These are phyloP conservation scores for Carex littledalei DNA, from an alignment of 176 grass and related monocot species.

Conservation along the genomic window DNA sequence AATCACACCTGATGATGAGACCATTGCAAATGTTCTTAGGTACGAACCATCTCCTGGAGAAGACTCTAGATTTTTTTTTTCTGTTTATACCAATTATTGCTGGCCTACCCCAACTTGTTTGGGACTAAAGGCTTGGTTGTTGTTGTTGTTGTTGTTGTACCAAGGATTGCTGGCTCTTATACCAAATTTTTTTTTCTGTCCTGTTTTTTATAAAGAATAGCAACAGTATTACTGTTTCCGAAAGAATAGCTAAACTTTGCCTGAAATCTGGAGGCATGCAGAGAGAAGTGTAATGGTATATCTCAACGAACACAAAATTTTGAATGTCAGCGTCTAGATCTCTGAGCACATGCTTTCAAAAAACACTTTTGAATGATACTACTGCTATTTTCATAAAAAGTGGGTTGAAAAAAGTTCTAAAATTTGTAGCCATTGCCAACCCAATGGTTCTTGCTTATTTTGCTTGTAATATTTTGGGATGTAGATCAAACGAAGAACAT, in stretches of 20 bases:
- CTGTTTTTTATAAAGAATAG: neutral
- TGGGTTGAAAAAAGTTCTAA: neutral
- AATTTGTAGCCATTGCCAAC: neutral
- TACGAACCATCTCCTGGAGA: conserved; percentile 24
- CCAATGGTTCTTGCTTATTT: neutral
- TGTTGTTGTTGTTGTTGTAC: too few species aligned
- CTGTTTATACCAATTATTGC: neutral
- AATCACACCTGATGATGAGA: conserved; percentile 89
- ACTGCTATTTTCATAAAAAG: neutral
- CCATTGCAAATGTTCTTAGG: conserved; percentile 84
- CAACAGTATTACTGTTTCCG: neutral
- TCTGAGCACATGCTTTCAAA: neutral
- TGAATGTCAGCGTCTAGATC: neutral
- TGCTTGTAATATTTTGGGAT: conserved; percentile 2
- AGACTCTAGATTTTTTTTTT: neutral
- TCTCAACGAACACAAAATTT: neutral
- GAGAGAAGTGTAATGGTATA: neutral
- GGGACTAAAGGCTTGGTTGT: too few species aligned
- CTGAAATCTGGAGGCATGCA: neutral
- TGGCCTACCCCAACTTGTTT: too few species aligned
- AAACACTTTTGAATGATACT: neutral
- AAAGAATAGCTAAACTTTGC: neutral
- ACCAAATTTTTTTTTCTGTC: neutral
- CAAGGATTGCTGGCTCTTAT: neutral
- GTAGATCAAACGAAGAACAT: neutral